A percentile compares a stretch with the other conserved stretches of the same genome.
Evolutionary conservation across 306 rosid species (phyloP).

Genomic region (Carpinus fangiana): DNA sequence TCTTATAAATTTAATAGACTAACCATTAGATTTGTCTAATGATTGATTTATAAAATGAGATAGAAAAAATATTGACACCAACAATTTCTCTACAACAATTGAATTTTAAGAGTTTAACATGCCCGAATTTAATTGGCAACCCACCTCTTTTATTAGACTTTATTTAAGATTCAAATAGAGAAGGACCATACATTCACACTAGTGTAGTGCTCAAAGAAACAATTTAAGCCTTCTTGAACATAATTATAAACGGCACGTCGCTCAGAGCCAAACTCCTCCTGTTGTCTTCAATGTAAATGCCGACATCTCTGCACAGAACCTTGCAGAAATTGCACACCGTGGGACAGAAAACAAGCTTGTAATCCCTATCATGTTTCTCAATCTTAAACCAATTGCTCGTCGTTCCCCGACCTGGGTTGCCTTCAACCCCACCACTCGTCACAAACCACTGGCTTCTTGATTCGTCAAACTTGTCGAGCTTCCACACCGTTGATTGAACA

Average conservation of each 20-base stretch:
- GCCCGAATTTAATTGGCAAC: too few species aligned
- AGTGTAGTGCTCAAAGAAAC: too few species aligned
- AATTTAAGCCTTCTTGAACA: slow-evolving; percentile 37
- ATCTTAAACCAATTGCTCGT: slow-evolving; percentile 63
- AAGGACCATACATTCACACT: too few species aligned
- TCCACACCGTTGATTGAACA: slow-evolving; percentile 47
- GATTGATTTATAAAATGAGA: too few species aligned
- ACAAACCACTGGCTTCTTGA: slow-evolving; percentile 42
- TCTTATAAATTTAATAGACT: too few species aligned
- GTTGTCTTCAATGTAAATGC: slow-evolving; percentile 29
- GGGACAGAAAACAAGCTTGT: slow-evolving; percentile 58
- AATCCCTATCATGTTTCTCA: slow-evolving; percentile 37
- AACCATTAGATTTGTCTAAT: too few species aligned
- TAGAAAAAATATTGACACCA: too few species aligned
- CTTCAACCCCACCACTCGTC: slow-evolving; percentile 47
- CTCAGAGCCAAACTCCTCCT: slow-evolving; percentile 40
- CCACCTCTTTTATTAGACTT: too few species aligned
- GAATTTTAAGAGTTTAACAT: too few species aligned
- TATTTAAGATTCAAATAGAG: too few species aligned
- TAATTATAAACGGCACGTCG: slow-evolving; percentile 32
- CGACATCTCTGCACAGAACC: slow-evolving; percentile 49
- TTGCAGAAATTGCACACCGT: slow-evolving; percentile 47
- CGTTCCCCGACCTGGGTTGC: slow-evolving; percentile 48
- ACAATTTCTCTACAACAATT: too few species aligned
- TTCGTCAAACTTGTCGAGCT: slow-evolving; percentile 38